Base-by-base conservation (phyloP, 2,329 filamentous ascomycete genomes). In the Lecanoromycetidae sp. region DNA sequence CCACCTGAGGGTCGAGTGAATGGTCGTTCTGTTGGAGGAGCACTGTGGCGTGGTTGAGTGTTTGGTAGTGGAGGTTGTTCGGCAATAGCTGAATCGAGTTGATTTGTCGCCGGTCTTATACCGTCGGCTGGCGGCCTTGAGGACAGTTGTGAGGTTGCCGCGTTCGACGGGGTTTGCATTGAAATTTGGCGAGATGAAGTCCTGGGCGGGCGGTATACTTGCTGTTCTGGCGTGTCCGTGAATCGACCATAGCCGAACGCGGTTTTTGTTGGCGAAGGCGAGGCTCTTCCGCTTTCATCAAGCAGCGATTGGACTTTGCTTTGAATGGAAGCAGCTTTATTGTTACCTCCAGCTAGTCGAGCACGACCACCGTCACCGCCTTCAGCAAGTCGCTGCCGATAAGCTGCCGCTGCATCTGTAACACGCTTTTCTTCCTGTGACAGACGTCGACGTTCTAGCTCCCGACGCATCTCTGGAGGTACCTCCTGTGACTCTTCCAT, bases 231-330 rank as follows among this genome's bases (percentile, higher is more conserved):
- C 13, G 35, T 23, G 53, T 80, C 84, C 17, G 88, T 87, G 62
- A 84, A 95, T 51, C 81, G 81, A 6, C 91, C 91, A 61, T 96
- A 96, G 0, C 90, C 90, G 54, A 88, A 81, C 1, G 88, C 88
- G 0, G 87, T 94, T 55, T 80, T 79, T 12, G 68, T 66, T 1
- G 73, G 61, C 1, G 71, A 66, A 4, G 77, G 71, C 54, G 71
- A 66, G 3, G 77, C 71, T 56, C 72, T 79, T 56, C 79, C 77
- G 33, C 82, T 86, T 58, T 95, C 88, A 51, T 80, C 81, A 13
- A 98, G 69, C 41, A 96, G 70, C 41, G 78, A 86, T 66, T 93
- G 85, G 46, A 98, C 86, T 54, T 90, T 82, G 59, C 85, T 87
- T 61, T 96, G 87, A 57, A 98, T 98, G 22, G 82, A 84, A n/a